phyloP scores from a whole-genome alignment of 768 basidiomycete genomes.

The Leccinum longicurvipes region DNA sequence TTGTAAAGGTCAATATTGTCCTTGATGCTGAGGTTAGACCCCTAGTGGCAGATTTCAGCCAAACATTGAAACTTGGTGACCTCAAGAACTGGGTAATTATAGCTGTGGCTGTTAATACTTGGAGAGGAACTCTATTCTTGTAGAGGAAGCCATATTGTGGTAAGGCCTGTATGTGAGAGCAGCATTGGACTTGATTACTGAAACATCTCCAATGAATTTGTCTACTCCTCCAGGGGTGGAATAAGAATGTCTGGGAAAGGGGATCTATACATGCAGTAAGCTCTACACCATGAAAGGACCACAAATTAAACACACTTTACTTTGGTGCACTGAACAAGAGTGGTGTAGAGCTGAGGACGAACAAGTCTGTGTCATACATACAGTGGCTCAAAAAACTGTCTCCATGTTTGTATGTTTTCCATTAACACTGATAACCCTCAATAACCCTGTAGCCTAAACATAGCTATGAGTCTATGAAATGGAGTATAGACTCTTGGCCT shows the following conservation, averaged over 20 bases:
- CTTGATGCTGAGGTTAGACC: slow-evolving; percentile 88
- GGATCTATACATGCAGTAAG: slow-evolving; percentile 44
- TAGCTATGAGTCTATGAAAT: too few relatives aligned
- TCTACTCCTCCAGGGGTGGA: slow-evolving; percentile 62
- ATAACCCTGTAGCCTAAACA: too few relatives aligned
- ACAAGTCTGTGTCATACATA: slow-evolving; percentile 73
- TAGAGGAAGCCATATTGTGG: slow-evolving; percentile 65
- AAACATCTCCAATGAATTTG: slow-evolving; percentile 54
- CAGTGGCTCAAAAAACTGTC: too few relatives aligned
- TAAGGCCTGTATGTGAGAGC: slow-evolving; percentile 90
- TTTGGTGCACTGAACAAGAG: slow-evolving; percentile 82
- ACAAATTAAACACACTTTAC: slow-evolving; percentile 55
- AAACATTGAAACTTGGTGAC: slow-evolving; percentile 67
- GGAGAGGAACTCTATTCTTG: slow-evolving; percentile 51
- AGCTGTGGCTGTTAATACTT: slow-evolving; percentile 66
- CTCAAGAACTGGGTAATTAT: slow-evolving; percentile 79
- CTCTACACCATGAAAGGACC: not conserved
- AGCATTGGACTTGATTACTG: slow-evolving; percentile 70
- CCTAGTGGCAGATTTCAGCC: slow-evolving; percentile 97
- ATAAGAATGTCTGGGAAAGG: slow-evolving; percentile 66
- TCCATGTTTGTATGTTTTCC: too few relatives aligned
- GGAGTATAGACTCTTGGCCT: too few relatives aligned
- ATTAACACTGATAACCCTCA: too few relatives aligned
- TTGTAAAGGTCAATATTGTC: slow-evolving; percentile 84
- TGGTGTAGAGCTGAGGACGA: slow-evolving; percentile 81